phyloP scores from a whole-genome alignment of 2,329 filamentous ascomycete genomes.

The Emydomyces testavorans region DNA sequence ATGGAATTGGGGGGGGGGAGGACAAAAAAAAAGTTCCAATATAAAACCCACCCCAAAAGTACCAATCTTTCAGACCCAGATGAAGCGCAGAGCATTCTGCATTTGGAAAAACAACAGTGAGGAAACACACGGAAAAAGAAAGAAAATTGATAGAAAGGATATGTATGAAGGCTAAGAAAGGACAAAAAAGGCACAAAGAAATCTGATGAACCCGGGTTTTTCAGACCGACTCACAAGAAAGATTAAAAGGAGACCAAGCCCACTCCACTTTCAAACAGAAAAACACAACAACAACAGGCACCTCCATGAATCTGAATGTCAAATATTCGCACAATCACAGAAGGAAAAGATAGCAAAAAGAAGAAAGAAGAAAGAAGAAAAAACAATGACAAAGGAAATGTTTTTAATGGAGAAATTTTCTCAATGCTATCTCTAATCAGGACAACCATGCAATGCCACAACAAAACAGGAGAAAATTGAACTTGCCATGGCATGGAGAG shows the following conservation, averaged over 20 bases:
- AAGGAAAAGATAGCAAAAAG: conserved; percentile 1
- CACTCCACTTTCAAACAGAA: neutral
- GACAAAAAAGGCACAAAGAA: neutral
- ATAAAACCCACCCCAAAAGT: no score
- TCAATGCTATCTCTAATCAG: conserved; percentile 2
- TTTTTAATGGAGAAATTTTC: conserved; percentile 2
- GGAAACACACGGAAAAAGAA: no score
- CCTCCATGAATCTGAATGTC: neutral
- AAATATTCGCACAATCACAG: conserved; percentile 1
- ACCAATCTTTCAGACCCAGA: no score
- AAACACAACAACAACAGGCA: neutral
- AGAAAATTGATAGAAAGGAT: no score
- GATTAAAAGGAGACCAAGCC: neutral
- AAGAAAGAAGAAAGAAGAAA: conserved; percentile 4
- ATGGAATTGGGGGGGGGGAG: no score
- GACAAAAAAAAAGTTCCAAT: no score
- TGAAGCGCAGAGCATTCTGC: no score
- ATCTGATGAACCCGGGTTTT: neutral
- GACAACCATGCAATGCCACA: conserved; percentile 8
- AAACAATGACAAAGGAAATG: conserved; percentile 5
- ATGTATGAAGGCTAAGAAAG: no score
- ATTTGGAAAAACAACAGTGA: no score
- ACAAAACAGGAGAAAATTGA: neutral
- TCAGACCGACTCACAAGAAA: conserved; percentile 6
- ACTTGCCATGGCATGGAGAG: neutral